phyloP scores from a whole-genome alignment of 495 filamentous ascomycete species.

The Tuber indicum region DNA sequence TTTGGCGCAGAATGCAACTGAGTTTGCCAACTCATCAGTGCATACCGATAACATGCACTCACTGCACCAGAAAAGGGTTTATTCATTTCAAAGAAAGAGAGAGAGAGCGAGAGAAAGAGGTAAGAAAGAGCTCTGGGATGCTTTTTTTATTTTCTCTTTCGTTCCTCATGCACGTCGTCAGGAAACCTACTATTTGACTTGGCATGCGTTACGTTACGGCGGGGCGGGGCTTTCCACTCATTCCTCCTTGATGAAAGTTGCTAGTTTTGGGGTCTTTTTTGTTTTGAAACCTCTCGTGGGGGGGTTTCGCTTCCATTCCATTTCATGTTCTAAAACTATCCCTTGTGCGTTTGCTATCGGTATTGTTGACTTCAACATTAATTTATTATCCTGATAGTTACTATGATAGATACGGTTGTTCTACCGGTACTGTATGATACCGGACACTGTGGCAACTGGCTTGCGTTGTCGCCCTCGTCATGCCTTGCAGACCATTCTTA shows the following conservation, averaged over 20 bases:
- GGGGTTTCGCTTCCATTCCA: not conserved
- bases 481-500: not conserved
- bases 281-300: not conserved
- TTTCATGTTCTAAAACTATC: not conserved
- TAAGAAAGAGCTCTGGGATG: not conserved
- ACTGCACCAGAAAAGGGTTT: not conserved
- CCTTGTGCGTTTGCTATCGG: not conserved
- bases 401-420: not conserved
- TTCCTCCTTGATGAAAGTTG: not conserved
- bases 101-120: not conserved
- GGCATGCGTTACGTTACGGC: not conserved
- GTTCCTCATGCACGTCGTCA: not conserved
- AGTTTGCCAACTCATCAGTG: slow-evolving; percentile 3
- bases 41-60: slow-evolving; percentile 1
- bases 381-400: not conserved
- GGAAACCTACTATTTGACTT: not conserved
- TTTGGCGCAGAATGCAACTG: not conserved
- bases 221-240: not conserved
- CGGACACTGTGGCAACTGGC: not conserved
- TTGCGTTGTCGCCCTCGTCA: not conserved
- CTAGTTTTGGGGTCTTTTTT: not conserved
- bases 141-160: not conserved
- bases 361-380: not conserved
- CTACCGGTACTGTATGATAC: not conserved
- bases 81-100: not conserved